Percentiles rank a stretch among this genome's conserved stretches.
Conservation (phyloP, 2,329 filamentous ascomycete genomes). For the Drechslerella coelobrocha region DNA sequence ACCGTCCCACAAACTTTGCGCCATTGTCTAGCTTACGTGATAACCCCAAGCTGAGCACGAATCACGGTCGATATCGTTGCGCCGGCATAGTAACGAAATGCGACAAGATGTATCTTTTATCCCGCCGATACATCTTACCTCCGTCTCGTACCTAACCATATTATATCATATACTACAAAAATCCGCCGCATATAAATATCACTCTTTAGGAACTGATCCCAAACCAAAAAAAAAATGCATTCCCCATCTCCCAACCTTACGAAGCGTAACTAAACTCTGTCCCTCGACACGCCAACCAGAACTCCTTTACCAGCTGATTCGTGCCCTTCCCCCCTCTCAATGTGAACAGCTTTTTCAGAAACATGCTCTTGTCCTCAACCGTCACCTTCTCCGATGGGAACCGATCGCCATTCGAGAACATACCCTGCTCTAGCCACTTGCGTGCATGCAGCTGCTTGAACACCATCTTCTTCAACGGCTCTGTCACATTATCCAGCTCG, state of each 20-base stretch:
- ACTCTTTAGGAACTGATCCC: no score
- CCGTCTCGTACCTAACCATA: no score
- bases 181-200: no score
- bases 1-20: no score
- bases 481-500: conserved; percentile 73
- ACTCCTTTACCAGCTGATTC: conserved; percentile 72
- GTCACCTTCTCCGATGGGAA: conserved; percentile 69
- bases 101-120: no score
- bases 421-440: conserved; percentile 69
- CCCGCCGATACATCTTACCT: no score
- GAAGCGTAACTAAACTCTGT: conserved; percentile 57
- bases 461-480: conserved; percentile 74
- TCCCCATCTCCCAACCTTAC: neutral
- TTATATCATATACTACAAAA: no score
- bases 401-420: conserved; percentile 62
- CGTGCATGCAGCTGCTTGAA: conserved; percentile 65
- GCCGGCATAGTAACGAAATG: no score
- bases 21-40: no score
- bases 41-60: no score
- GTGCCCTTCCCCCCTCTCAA: conserved; percentile 70
- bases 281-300: conserved; percentile 72
- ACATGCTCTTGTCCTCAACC: conserved; percentile 67
- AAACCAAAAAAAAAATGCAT: no score
- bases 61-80: no score
- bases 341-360: conserved; percentile 72